Base-by-base conservation (phyloP, 2,329 filamentous ascomycete species). In the Ascochyta viciae-villosae region DNA sequence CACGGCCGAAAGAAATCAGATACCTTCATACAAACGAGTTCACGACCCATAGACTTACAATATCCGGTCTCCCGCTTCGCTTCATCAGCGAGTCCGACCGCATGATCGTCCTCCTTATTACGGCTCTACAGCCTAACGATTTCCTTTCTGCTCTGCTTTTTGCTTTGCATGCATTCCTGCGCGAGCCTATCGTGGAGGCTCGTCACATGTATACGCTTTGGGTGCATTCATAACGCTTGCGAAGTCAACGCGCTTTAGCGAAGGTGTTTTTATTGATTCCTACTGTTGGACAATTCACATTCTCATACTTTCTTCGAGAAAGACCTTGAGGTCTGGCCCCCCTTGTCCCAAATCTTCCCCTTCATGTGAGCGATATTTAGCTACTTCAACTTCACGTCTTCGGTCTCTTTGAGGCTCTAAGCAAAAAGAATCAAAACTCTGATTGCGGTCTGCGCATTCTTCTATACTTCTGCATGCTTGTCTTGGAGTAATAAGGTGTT, bases 1-100 rank as follows among this genome's bases (percentile, higher is more conserved):
- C 49, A 65, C 62, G 58, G 53, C 60, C 61, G 60, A 66, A 65
- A 63, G 63, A 66, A 72, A 68, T 57, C 68, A 63, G 70, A 74
- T 73, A 74, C 71, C 71, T 70, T 62, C 58, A 63, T 70, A 72
- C 61, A 72, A 54, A 73, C 65, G 70, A 71, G 61, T 69, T 74
- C 65, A 74, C 68, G 71, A 74, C 66, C 60, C 61, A 71, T 74
- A 73, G 71, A 74, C 47, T 57, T 64, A 70, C 60, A 52, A 48
- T 33, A 49, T 52, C 34, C 49, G 48, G 39, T 39, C 39, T 38
- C 34, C 31, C 19, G 41, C 39, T 34, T 37, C 22, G 41, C 41
- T 23, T 27, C 50, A 47, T 42, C 37, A 19, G 41, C 50, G 37
- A 38, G 50, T 41, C 42, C 42, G 41, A 40, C 50, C 50, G 45